These are phyloP conservation scores for Arabis alpina DNA, from an alignment of 345 rosid species.

Conservation along the genomic window DNA sequence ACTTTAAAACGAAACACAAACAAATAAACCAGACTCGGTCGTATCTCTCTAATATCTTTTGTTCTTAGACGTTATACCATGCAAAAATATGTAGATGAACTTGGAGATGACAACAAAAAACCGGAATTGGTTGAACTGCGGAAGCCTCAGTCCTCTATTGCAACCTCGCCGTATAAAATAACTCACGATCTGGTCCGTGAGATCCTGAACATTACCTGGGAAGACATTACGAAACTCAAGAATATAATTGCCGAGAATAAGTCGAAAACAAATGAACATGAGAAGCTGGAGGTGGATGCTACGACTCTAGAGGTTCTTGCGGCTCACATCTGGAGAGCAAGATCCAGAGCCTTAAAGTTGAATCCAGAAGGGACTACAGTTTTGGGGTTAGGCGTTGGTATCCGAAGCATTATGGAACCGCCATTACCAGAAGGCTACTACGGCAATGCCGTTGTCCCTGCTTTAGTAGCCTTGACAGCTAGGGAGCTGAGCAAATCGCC, in stretches of 20 bases:
- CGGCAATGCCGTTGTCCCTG: constrained; percentile 48
- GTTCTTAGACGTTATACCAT: background rate
- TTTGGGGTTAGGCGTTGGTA: constrained; percentile 32
- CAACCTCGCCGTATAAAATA: constrained; percentile 24
- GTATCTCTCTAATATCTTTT: too few relatives aligned
- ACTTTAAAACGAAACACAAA: too few relatives aligned
- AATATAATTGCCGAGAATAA: constrained; percentile 25
- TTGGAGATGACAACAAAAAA: background rate
- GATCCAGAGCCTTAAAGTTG: constrained; percentile 47
- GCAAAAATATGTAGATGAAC: background rate
- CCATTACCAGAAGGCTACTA: constrained; percentile 52
- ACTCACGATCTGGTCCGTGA: constrained; percentile 32
- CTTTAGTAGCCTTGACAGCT: constrained; percentile 26
- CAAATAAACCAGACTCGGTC: too few relatives aligned
- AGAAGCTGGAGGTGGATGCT: background rate
- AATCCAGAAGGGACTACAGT: constrained; percentile 35
- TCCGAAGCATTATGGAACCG: constrained; percentile 41
- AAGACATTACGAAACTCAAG: constrained; percentile 43
- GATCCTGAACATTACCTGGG: constrained; percentile 35
- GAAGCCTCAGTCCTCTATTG: background rate
- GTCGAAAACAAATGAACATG: background rate
- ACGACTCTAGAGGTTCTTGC: constrained; percentile 52
- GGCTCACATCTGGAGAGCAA: constrained; percentile 53
- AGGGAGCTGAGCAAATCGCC: constrained; percentile 41
- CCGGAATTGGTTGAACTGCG: background rate